phyloP scores from a whole-genome alignment of 2,329 filamentous ascomycete genomes.

The Penicillium frequentans region DNA sequence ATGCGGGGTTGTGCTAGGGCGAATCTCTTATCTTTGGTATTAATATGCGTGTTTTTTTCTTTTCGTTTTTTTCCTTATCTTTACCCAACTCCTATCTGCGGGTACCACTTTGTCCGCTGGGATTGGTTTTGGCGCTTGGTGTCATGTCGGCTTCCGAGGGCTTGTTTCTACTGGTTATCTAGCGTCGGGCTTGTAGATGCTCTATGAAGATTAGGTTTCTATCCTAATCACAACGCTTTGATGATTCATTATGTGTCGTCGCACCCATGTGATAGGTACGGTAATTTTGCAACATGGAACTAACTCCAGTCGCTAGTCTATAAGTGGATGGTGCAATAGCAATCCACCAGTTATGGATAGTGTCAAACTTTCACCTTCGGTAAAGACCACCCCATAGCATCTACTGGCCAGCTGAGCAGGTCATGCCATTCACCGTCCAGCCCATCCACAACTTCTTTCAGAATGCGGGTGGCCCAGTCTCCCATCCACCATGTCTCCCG shows the following conservation, averaged over 20 bases:
- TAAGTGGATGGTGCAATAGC: not conserved
- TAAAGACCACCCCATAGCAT: conserved; percentile 30
- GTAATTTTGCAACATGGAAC: not conserved
- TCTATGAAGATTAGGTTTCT: not conserved
- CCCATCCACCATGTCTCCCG: conserved; percentile 69
- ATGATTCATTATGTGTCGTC: conserved; percentile 14
- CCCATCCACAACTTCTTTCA: conserved; percentile 55
- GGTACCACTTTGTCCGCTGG: not conserved
- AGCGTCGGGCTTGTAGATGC: not conserved
- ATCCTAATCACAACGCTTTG: conserved; percentile 13
- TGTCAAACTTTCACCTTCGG: not conserved
- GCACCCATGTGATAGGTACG: not conserved
- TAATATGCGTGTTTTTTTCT: conserved; percentile 9
- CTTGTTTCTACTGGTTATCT: not conserved
- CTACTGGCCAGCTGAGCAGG: conserved; percentile 34
- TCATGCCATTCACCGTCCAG: conserved; percentile 29
- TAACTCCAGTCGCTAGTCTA: not conserved
- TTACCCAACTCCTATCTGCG: conserved; percentile 3
- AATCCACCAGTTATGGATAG: not conserved
- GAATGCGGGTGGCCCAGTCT: conserved; percentile 64
- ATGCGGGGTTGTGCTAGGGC: not conserved
- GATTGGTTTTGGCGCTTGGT: conserved; percentile 11
- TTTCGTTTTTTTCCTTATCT: conserved; percentile 8
- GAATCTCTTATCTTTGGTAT: conserved; percentile 11
- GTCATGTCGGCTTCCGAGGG: not conserved